Conservation (phyloP, 768 basidiomycete genomes). For the Pleurotus giganteus region DNA sequence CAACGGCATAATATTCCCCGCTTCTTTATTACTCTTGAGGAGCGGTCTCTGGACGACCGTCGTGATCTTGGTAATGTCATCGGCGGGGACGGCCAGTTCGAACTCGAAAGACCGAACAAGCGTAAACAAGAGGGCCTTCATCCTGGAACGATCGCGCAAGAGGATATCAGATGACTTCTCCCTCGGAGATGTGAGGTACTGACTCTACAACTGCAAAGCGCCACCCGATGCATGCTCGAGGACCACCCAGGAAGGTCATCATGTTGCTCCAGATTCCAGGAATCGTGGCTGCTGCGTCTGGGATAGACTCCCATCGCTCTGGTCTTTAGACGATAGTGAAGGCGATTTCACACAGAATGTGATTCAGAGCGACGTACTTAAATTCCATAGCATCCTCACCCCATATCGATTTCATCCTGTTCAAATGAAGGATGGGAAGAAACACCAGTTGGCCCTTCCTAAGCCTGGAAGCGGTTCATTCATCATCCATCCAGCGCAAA, state of each 20-base stretch:
- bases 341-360: not conserved
- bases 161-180: not conserved
- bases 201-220: slow-evolving; percentile 50
- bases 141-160: slow-evolving; percentile 17
- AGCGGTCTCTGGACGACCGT: slow-evolving; percentile 44
- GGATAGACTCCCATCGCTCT: slow-evolving; percentile 46
- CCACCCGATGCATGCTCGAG: slow-evolving; percentile 48
- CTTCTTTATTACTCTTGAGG: slow-evolving; percentile 34
- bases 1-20: slow-evolving; percentile 44
- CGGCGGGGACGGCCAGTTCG: slow-evolving; percentile 47
- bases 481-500: not conserved
- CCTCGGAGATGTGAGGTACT: slow-evolving; percentile 16
- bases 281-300: slow-evolving; percentile 30
- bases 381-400: slow-evolving; percentile 64
- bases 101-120: slow-evolving; percentile 54
- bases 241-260: slow-evolving; percentile 48
- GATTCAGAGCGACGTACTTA: slow-evolving; percentile 34
- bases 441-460: slow-evolving; percentile 43
- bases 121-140: slow-evolving; percentile 45
- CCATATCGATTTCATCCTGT: slow-evolving; percentile 55
- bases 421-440: slow-evolving; percentile 52
- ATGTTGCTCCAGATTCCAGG: slow-evolving; percentile 48
- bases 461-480: slow-evolving; percentile 24
- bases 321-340: slow-evolving; percentile 32
- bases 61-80: slow-evolving; percentile 38